Conservation (phyloP, 1,284 basidiomycete species). For the Porodaedalea pini region DNA sequence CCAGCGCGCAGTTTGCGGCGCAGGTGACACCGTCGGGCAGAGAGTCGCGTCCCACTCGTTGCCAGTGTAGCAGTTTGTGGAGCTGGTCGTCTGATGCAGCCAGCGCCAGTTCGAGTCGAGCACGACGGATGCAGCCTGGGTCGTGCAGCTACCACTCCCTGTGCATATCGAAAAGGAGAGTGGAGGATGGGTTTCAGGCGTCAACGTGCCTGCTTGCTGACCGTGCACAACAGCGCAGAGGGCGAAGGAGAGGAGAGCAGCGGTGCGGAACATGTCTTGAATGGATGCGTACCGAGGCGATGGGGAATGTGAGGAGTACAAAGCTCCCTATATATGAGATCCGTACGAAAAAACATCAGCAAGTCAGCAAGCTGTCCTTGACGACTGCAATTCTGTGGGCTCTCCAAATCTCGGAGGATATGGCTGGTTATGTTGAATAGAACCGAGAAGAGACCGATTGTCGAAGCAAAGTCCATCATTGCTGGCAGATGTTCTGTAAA, state of each 20-base stretch:
- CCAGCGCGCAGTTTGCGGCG: slow-evolving; percentile 37
- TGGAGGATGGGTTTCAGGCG: slow-evolving; percentile 39
- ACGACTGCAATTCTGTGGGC: not conserved
- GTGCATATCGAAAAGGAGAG: slow-evolving; percentile 40
- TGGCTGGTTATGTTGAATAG: not conserved
- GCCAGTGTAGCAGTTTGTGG: slow-evolving; percentile 55
- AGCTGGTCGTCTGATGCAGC: slow-evolving; percentile 40
- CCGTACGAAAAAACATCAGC: not conserved
- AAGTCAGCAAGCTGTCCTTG: not conserved
- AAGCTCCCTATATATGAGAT: not conserved
- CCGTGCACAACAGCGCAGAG: slow-evolving; percentile 33
- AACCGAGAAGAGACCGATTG: not conserved
- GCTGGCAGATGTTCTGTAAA: not conserved
- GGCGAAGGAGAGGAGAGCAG: slow-evolving; percentile 32
- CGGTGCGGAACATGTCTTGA: slow-evolving; percentile 31
- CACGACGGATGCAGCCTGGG: slow-evolving; percentile 34
- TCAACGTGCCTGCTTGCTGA: slow-evolving; percentile 39
- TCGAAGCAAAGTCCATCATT: not conserved
- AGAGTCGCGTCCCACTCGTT: slow-evolving; percentile 47
- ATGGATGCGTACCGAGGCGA: no score
- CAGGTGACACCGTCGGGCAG: slow-evolving; percentile 46
- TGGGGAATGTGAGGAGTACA: no score
- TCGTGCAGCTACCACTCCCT: slow-evolving; percentile 38
- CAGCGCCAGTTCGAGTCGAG: slow-evolving; percentile 56
- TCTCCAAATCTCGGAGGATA: not conserved